Base-by-base conservation (phyloP, 495 filamentous ascomycete species). In the Copromyces sp. region DNA sequence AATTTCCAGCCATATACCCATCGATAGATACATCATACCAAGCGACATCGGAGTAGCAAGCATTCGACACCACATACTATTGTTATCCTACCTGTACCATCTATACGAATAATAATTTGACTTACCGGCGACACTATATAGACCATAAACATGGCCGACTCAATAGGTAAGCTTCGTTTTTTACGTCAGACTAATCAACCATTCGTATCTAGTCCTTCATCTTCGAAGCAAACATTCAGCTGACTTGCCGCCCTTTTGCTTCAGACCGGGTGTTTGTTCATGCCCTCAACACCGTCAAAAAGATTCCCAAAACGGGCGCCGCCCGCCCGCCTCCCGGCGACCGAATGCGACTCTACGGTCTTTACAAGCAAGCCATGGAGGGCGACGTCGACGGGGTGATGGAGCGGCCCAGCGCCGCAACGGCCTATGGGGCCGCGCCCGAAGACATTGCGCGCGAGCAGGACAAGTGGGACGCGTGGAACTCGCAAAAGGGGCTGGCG, bases 321-420 rank as follows among this genome's bases (percentile, higher is more conserved):
- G 88, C 92, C 69, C 90, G 95, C 45, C 95, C 95, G 24, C 96
- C 95, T 42, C 87, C 94, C 9, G 84, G 87, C 40, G 95, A 94
- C 77, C 92, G 95, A 37, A 84, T 99, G 75, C 91, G 90, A 75
- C 90, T 99, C 71, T 99, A 99, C 89, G 95, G 95, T 69, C 87
- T 99, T 74, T 99, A 98, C 83, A 99, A 99, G 81, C 95, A 99
- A 83, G 94, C 93, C 75, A 98, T 97, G 94, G 94, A 98, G 83
- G 95, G 95, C 40, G 94, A 98, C 82, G 94, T 98, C 5, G 91
- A 93, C 76, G 92, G 92, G 41, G 91, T 97, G 2, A 95, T 97
- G 92, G 90, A 94, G 77, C 87, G 94, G 32, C 95, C 95, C 35
- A 82, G 88, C 68, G 85, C 87, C 35, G 37, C 70, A 14, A 69